Percentiles rank a stretch among this genome's conserved stretches.
These are phyloP conservation scores for Ascodesmis nigricans DNA, from an alignment of 495 filamentous ascomycete species.

Conservation along the genomic window DNA sequence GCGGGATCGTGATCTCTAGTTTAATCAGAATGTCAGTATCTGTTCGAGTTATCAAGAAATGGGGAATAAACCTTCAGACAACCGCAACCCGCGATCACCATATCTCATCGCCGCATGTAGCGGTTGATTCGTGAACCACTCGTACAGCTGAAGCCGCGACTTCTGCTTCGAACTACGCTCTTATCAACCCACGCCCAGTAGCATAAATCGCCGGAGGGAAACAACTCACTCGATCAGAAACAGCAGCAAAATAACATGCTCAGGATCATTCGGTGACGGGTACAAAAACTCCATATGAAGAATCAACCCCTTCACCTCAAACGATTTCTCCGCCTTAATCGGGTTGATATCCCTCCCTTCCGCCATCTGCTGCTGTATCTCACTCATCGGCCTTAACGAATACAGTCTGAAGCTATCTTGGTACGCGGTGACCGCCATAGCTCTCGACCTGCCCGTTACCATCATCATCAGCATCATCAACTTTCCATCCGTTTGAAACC, in stretches of 20 bases:
- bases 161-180: conserved; percentile 24
- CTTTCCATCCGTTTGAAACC: not conserved
- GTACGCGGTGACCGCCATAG: conserved; percentile 40
- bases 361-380: conserved; percentile 26
- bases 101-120: conserved; percentile 12
- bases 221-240: conserved; percentile 32
- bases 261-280: conserved; percentile 37
- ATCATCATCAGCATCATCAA: conserved; percentile 9
- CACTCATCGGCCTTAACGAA: conserved; percentile 31
- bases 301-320: conserved; percentile 48
- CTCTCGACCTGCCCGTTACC: conserved; percentile 30
- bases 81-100: conserved; percentile 17
- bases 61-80: conserved; percentile 13
- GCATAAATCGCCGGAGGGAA: not conserved
- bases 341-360: conserved; percentile 23
- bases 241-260: conserved; percentile 54
- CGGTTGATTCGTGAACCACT: conserved; percentile 35
- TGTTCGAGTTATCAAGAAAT: not conserved
- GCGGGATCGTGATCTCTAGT: conserved; percentile 18
- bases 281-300: conserved; percentile 74
- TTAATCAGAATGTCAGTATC: too few relatives aligned
- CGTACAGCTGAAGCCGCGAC: conserved; percentile 45
- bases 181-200: conserved; percentile 1
- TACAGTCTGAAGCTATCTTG: conserved; percentile 39
- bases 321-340: conserved; percentile 30